Conservation (phyloP, 139 green algal species). For the Tetratostichococcus sp. region DNA sequence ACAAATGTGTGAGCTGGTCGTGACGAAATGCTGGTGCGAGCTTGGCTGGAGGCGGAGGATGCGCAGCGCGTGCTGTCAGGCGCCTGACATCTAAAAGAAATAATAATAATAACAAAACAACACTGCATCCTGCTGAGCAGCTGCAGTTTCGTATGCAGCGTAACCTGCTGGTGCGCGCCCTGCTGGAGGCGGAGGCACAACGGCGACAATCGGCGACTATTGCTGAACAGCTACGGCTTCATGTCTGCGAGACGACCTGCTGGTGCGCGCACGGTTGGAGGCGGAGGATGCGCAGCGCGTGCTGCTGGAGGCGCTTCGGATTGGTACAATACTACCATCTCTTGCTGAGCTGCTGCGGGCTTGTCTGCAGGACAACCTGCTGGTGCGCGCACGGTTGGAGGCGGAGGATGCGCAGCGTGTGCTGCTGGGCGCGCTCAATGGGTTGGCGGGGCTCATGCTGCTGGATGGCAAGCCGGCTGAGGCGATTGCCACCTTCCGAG, state of each 20-base stretch:
- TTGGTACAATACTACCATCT: no score
- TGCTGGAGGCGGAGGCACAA: constrained; percentile 82
- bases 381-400: constrained; percentile 50
- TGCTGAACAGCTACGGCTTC: no score
- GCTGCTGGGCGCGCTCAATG: constrained; percentile 73
- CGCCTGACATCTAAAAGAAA: no score
- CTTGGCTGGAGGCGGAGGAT: constrained; percentile 81
- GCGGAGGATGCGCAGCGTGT: constrained; percentile 84
- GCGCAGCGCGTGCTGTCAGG: constrained; percentile 69
- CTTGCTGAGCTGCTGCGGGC: no score
- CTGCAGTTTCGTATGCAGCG: no score
- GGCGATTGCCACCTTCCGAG: constrained; percentile 64
- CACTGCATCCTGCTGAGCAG: no score
- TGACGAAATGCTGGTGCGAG: constrained; percentile 2
- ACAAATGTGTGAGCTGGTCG: no score
- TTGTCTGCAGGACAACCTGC: neutral
- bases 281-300: constrained; percentile 84
- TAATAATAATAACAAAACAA: no score
- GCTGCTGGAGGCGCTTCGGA: constrained; percentile 63
- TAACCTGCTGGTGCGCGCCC: constrained; percentile 17
- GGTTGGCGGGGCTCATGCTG: constrained; percentile 69
- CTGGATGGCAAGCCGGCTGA: constrained; percentile 37
- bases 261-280: constrained; percentile 50
- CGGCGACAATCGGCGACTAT: no score
- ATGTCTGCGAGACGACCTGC: neutral